Evolutionary conservation across 331 rosid species (phyloP).

Genomic region (Saraca asoca): DNA sequence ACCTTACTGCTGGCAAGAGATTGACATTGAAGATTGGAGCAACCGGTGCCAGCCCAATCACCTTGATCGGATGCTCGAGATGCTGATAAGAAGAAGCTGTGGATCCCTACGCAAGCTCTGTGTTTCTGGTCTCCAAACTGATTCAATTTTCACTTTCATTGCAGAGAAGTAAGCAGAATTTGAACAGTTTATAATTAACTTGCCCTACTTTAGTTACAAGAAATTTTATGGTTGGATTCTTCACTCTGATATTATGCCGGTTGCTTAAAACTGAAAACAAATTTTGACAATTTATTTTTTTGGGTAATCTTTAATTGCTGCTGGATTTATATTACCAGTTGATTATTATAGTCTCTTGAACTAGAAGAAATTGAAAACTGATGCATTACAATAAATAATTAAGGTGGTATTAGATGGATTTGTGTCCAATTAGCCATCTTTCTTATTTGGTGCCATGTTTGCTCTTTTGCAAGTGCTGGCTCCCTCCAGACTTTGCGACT

Average conservation of each 20-base stretch:
- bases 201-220: conserved; percentile 5
- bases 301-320: neutral
- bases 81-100: conserved; percentile 66
- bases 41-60: conserved; percentile 51
- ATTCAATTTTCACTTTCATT: conserved; percentile 62
- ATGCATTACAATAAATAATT: conserved; percentile 2
- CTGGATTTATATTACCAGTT: conserved; percentile 7
- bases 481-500: conserved; percentile 74
- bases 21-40: conserved; percentile 89
- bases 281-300: neutral
- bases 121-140: conserved; percentile 69
- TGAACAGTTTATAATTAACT: conserved; percentile 9
- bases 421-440: conserved; percentile 15
- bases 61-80: conserved; percentile 67
- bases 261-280: neutral
- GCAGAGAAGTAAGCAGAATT: conserved; percentile 80
- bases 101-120: conserved; percentile 83
- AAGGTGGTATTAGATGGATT: conserved; percentile 7
- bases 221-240: conserved; percentile 2
- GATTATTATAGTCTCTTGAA: neutral
- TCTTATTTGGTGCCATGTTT: conserved; percentile 33
- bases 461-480: conserved; percentile 73
- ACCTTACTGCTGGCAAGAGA: conserved; percentile 94
- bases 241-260: conserved; percentile 11
- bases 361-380: conserved; percentile 13